Percentiles rank a stretch among this genome's conserved stretches.
phyloP scores from a whole-genome alignment of 208 protist species.

The Acanthamoeba healyi region DNA sequence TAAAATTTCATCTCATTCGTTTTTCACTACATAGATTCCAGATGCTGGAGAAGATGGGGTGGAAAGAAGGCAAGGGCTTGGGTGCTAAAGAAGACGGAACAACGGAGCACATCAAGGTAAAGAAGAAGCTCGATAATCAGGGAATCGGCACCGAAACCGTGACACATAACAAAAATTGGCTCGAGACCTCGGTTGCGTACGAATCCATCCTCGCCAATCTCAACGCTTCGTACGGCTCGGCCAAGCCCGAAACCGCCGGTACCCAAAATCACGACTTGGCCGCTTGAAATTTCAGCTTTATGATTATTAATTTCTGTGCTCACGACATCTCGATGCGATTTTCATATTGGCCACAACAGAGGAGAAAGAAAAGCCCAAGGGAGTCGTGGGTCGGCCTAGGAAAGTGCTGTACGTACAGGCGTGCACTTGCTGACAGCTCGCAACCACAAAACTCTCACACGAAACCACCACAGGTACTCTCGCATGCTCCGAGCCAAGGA shows the following conservation, averaged over 20 bases:
- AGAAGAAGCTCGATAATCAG: constrained; percentile 92
- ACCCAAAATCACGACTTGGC: not conserved
- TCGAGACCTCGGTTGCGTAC: constrained; percentile 46
- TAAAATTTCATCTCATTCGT: not conserved
- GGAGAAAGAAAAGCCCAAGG: constrained; percentile 38
- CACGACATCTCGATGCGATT: not conserved
- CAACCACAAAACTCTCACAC: not conserved
- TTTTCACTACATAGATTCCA: constrained; percentile 88
- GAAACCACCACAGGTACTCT: not conserved
- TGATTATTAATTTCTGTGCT: not conserved
- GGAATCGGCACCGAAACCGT: constrained; percentile 84
- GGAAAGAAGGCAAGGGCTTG: constrained; percentile 93
- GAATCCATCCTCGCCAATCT: constrained; percentile 9
- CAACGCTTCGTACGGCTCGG: constrained; percentile 66
- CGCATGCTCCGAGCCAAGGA: constrained; percentile 70
- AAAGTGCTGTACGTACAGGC: constrained; percentile 70
- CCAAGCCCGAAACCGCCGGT: not conserved
- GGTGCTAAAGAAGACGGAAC: constrained; percentile 93
- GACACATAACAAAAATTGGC: constrained; percentile 6
- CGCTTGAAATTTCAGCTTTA: not conserved
- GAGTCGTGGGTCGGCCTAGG: constrained; percentile 6
- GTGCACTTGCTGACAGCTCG: not conserved
- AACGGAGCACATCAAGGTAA: constrained; percentile 93
- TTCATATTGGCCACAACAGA: not conserved
- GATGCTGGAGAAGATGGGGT: constrained; percentile 94